Base-by-base conservation (phyloP, 805 yeast species). In the Suhomyces prunicola region DNA sequence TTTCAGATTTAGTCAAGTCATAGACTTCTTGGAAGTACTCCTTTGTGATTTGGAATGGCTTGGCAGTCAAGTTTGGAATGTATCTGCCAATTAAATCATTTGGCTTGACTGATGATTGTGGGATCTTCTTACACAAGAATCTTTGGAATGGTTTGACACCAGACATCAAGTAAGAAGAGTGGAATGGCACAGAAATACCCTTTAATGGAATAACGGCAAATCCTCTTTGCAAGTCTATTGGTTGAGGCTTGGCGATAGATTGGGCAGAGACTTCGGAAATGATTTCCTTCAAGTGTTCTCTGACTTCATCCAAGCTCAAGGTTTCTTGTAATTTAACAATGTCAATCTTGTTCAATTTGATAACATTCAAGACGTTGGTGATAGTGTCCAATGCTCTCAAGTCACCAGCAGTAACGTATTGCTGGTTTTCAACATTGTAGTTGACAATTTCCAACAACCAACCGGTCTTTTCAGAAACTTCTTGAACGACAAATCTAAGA, bases 181-280 rank as follows among this genome's bases (percentile, higher is more conserved):
- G 99, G 97, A 94, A 94, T 58, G 99, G 99, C 70, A 94, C 99
- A n/a, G 97, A 90, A 61, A 94, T 94, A 64, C 99, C 99, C 81
- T 88, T 91, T 74, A 94, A 84, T 71, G 99, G 99, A 65, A 94
- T 94, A 66, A 94, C 93, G 42, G 99, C 98, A 64, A 90, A 93
- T 24, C 99, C 99, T 79, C 99, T 88, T 78, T 94, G 96, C 67
- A 96, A 81, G 52, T 91, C 96, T 70, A 94, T 90, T 63, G 99
- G 99, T 79, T 93, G 98, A 50, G 96, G 91, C 78, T 94, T 94
- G 54, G 88, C 96, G 50, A 72, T 50, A 15, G 97, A 83, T 70
- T 88, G 85, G 72, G 85, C 83, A 40, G 97, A 74, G 58, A 92
- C 90, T 77, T 92, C 97, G 46, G 76, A 83, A 54, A 90, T 88